Conservation (phyloP, 2,329 filamentous ascomycete species). For the Exophiala viscosa region DNA sequence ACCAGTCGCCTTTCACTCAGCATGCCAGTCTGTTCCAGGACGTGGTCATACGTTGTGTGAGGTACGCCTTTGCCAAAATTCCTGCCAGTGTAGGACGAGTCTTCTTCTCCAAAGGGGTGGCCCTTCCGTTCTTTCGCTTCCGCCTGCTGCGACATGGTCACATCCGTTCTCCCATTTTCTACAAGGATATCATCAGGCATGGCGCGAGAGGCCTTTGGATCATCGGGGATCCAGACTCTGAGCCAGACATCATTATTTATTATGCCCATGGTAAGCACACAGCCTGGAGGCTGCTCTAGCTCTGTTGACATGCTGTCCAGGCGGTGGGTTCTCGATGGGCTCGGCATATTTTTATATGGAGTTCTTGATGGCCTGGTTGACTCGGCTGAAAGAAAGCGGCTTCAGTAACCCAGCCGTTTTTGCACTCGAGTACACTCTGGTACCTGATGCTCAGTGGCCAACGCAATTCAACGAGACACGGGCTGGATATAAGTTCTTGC, state of each 20-base stretch:
- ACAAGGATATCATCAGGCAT: conserved; percentile 55
- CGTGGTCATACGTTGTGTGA: conserved; percentile 70
- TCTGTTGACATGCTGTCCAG: conserved; percentile 38
- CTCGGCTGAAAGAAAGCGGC: conserved; percentile 60
- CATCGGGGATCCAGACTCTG: conserved; percentile 52
- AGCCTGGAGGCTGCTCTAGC: neutral
- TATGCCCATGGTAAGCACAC: conserved; percentile 66
- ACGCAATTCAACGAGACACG: conserved; percentile 68
- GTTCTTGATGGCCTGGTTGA: conserved; percentile 70
- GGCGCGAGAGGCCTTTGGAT: conserved; percentile 67
- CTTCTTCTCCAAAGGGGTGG: conserved; percentile 72
- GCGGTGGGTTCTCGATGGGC: conserved; percentile 80
- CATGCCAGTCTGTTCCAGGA: conserved; percentile 72
- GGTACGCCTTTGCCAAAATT: conserved; percentile 71
- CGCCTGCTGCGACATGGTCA: conserved; percentile 71
- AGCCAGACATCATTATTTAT: conserved; percentile 74
- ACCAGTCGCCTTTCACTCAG: conserved; percentile 62
- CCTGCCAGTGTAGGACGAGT: conserved; percentile 66
- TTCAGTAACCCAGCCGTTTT: conserved; percentile 76
- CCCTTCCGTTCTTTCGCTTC: conserved; percentile 70
- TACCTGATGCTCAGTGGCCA: conserved; percentile 70
- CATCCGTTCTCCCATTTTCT: conserved; percentile 58
- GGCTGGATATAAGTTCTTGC: conserved; percentile 55
- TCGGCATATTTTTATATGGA: conserved; percentile 81
- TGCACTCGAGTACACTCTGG: conserved; percentile 74